phyloP scores from a whole-genome alignment of 768 basidiomycete genomes.

The Pisolithus sp. region DNA sequence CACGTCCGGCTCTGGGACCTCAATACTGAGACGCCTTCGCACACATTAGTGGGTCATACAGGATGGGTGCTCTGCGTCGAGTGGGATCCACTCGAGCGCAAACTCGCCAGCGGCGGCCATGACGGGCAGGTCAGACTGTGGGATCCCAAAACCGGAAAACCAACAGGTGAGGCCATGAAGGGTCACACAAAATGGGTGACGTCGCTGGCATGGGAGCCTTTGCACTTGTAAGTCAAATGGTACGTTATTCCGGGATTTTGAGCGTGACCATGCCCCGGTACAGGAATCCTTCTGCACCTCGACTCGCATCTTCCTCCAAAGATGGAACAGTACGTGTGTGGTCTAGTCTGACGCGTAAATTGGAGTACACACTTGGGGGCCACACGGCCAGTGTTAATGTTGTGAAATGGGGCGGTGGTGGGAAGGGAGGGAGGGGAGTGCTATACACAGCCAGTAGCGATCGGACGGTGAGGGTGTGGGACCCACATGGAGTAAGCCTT shows the following conservation, averaged over 20 bases:
- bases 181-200: conserved; percentile 98
- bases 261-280: conserved; percentile 1
- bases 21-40: conserved; percentile 85
- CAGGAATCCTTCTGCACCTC: conserved; percentile 73
- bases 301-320: conserved; percentile 92
- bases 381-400: conserved; percentile 94
- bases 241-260: neutral
- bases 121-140: conserved; percentile 91
- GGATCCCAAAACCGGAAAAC: conserved; percentile 89
- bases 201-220: conserved; percentile 91
- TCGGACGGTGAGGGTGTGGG: conserved; percentile 92
- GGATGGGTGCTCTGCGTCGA: conserved; percentile 98
- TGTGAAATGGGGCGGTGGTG: conserved; percentile 93
- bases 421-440: conserved; percentile 54
- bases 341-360: conserved; percentile 63
- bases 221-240: conserved; percentile 66
- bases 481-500: conserved; percentile 62
- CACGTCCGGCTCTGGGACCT: conserved; percentile 93
- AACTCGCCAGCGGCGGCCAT: conserved; percentile 88
- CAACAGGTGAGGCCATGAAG: conserved; percentile 81
- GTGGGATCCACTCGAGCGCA: conserved; percentile 91
- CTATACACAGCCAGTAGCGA: conserved; percentile 96
- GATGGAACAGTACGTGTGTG: conserved; percentile 96
- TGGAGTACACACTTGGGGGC: conserved; percentile 84
- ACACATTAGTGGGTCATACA: conserved; percentile 79